phyloP scores from a whole-genome alignment of 1,284 basidiomycete species.

The Puccinia brachypodii region DNA sequence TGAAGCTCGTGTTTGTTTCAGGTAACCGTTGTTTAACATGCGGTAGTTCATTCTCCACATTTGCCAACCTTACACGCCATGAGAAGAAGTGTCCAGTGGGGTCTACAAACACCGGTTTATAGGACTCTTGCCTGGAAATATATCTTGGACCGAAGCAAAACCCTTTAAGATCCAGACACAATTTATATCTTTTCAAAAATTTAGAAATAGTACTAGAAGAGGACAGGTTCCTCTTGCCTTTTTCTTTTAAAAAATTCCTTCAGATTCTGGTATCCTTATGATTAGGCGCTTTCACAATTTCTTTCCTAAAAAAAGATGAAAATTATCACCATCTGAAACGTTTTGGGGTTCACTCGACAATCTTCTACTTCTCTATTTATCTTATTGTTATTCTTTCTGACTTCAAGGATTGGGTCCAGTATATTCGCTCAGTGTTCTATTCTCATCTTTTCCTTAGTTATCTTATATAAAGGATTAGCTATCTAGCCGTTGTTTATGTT shows the following conservation, averaged over 20 bases:
- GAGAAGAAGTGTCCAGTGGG: slow-evolving; percentile 41
- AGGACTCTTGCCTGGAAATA: background rate
- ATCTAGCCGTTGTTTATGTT: background rate
- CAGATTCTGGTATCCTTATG: background rate
- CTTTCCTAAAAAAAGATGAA: too few species aligned
- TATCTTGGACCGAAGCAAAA: background rate
- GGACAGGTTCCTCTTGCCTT: slow-evolving; percentile 7
- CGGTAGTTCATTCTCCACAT: slow-evolving; percentile 48
- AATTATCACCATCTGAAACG: too few species aligned
- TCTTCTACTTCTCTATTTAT: background rate
- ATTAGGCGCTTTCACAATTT: too few species aligned
- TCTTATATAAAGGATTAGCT: background rate
- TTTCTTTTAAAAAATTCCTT: too few species aligned
- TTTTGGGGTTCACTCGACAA: too few species aligned
- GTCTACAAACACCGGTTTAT: background rate
- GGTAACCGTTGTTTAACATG: slow-evolving; percentile 48
- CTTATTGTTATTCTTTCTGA: background rate
- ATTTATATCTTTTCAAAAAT: background rate
- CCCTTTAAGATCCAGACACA: background rate
- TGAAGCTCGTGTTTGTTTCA: slow-evolving; percentile 4
- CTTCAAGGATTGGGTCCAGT: background rate
- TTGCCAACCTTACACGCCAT: slow-evolving; percentile 47
- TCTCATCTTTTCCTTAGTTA: background rate
- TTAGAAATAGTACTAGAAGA: background rate
- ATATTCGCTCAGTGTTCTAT: background rate